Percentiles rank a stretch among this genome's conserved stretches.
Conservation (phyloP, 805 yeast species). For the Cyberlindnera amylophila region DNA sequence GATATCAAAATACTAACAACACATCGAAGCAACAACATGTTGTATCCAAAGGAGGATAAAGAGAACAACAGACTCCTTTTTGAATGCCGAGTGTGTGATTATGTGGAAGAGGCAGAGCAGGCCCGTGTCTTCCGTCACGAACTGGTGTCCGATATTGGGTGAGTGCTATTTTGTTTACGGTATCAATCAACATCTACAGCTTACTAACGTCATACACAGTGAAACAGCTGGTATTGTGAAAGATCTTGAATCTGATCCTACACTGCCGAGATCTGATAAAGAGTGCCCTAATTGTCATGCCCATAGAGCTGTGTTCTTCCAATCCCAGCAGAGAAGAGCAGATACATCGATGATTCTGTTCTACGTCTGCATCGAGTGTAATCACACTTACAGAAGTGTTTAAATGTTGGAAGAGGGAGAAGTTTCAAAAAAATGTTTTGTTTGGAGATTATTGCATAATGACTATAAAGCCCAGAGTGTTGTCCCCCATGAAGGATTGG, state of each 20-base stretch:
- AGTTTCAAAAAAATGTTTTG: too few relatives aligned
- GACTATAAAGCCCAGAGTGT: too few relatives aligned
- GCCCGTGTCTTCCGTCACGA: conserved; percentile 91
- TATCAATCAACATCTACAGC: conserved; percentile 8
- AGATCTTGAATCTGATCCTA: conserved; percentile 96
- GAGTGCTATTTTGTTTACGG: conserved; percentile 4
- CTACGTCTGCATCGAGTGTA: conserved; percentile 87
- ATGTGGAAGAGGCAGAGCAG: conserved; percentile 86
- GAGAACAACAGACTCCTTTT: conserved; percentile 65
- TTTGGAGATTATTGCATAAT: too few relatives aligned
- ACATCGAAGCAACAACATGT: conserved; percentile 77
- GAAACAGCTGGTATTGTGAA: conserved; percentile 97
- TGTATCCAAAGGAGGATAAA: conserved; percentile 94
- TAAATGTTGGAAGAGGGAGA: conserved; percentile 2
- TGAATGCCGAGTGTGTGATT: conserved; percentile 92
- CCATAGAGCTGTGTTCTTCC: conserved; percentile 93
- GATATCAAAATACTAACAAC: conserved; percentile 6
- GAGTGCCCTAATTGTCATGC: conserved; percentile 89
- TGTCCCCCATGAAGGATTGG: too few relatives aligned
- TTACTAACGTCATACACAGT: conserved; percentile 17
- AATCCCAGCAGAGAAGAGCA: conserved; percentile 89
- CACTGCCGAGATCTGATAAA: conserved; percentile 91
- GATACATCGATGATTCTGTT: conserved; percentile 95
- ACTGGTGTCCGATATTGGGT: conserved; percentile 79
- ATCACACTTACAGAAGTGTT: conserved; percentile 50